Base-by-base conservation (phyloP, 352 stramenopile species). In the Pythium plurisporium region DNA sequence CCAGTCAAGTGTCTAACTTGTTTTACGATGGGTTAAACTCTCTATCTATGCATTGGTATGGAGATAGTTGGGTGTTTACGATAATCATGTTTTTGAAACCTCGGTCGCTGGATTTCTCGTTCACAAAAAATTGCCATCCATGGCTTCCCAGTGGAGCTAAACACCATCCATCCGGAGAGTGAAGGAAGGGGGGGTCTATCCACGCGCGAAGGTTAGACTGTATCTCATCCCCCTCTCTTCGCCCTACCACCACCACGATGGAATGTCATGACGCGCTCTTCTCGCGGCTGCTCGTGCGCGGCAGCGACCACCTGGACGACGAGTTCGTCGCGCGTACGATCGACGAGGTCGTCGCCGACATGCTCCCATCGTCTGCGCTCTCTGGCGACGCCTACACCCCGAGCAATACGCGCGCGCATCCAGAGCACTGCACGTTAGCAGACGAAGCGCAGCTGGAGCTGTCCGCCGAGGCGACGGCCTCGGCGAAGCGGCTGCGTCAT, bases 401-500 rank as follows among this genome's bases (percentile, higher is more conserved):
- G 12, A 27, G 4, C 29, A 31, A 17, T 43, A 23, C 44, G 6
- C 17, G 11, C 41, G n/a, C 37, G 17, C 6, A 8, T 19, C 27
- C 9, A 59, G 30, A 51, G 20, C 46, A 29, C 29, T 1, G 36
- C 12, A 12, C 30, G 7, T 36, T 7, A 36, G 7, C 30, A 36
- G 30, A 36, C 27, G 59, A 57, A 14, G 34, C 33, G 10, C 50
- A 55, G 15, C 50, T 31, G 1, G 33, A 55, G 36, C 38, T n/a
- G 20, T 53, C 33, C 8, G 40, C 42, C n/a, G 44, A 49, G 6
- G 44, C 15, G 9, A 22, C 33, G 19, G 46, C 26, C 55, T 45
- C 55, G 3, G 26, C 17, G n/a, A 62, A 63, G 60, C 42, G 60
- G 0, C 25, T 54, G n/a, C 60, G 51, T 29, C 60, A 68, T 27